Conservation (phyloP, 2,329 filamentous ascomycete species). For the Plectosphaerella plurivora region DNA sequence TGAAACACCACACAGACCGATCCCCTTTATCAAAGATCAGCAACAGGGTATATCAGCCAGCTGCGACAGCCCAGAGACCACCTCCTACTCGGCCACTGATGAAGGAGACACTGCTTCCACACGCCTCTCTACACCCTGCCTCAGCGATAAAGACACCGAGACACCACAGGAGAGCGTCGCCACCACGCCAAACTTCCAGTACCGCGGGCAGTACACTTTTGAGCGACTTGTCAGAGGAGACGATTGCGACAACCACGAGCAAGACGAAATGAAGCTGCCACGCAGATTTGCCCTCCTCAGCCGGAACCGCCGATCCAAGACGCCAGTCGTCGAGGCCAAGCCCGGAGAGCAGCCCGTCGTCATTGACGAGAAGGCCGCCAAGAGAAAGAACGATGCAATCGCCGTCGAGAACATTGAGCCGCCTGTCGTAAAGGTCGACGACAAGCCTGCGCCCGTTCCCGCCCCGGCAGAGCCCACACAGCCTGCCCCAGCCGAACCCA, state of each 20-base stretch:
- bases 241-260: neutral
- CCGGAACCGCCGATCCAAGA: neutral
- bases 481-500: too few species aligned
- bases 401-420: neutral
- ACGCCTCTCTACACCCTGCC: constrained; percentile 15
- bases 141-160: constrained; percentile 12
- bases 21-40: neutral
- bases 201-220: constrained; percentile 3
- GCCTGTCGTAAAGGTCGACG: too few species aligned
- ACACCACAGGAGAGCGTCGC: constrained; percentile 15
- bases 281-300: constrained; percentile 1
- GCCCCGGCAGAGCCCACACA: too few species aligned
- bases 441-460: too few species aligned
- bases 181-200: constrained; percentile 10
- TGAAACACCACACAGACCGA: neutral
- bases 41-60: constrained; percentile 4
- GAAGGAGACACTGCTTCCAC: constrained; percentile 11
- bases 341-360: neutral
- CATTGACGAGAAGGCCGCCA: neutral
- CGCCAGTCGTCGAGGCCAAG: neutral
- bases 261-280: neutral
- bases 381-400: neutral
- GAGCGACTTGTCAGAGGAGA: constrained; percentile 1
- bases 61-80: constrained; percentile 1
- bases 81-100: constrained; percentile 7